Evolutionary conservation across 2,329 filamentous ascomycete genomes (phyloP).

Genomic region (Penicillium vulpinum): DNA sequence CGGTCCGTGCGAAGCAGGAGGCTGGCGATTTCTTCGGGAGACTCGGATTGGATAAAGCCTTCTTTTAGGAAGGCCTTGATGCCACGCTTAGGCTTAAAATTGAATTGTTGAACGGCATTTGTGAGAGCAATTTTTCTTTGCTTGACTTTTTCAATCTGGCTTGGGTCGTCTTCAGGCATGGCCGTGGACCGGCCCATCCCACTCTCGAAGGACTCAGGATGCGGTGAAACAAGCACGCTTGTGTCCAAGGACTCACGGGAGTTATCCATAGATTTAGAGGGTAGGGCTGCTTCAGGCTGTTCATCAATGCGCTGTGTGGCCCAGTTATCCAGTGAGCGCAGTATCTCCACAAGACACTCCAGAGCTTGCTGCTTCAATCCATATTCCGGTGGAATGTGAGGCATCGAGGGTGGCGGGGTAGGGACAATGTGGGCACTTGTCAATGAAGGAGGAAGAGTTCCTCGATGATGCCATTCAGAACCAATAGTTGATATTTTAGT

Average conservation of each 20-base stretch:
- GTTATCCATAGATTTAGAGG: conserved; percentile 57
- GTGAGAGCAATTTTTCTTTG: conserved; percentile 88
- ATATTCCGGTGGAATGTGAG: conserved; percentile 83
- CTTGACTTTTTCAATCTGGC: conserved; percentile 91
- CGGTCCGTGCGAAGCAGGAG: conserved; percentile 81
- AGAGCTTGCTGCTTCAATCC: conserved; percentile 85
- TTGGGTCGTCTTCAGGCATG: conserved; percentile 81
- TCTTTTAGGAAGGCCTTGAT: conserved; percentile 80
- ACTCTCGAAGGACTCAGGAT: conserved; percentile 55
- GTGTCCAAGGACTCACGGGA: conserved; percentile 76
- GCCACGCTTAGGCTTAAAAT: conserved; percentile 95
- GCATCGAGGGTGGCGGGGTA: conserved; percentile 46
- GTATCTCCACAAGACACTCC: conserved; percentile 81
- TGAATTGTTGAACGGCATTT: conserved; percentile 88
- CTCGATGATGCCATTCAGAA: conserved; percentile 81
- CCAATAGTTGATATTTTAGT: conserved; percentile 59
- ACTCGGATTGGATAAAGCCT: conserved; percentile 80
- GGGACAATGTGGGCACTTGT: conserved; percentile 73
- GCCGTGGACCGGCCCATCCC: conserved; percentile 64
- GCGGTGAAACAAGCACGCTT: conserved; percentile 56
- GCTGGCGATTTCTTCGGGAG: conserved; percentile 75
- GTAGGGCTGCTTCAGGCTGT: conserved; percentile 48
- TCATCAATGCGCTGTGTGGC: conserved; percentile 67
- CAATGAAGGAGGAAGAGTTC: conserved; percentile 82
- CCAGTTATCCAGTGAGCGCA: conserved; percentile 92